Percentiles rank a stretch among this genome's conserved stretches.
These are phyloP conservation scores for Mallotus nudiflorus DNA, from an alignment of 345 rosid species.

Conservation along the genomic window DNA sequence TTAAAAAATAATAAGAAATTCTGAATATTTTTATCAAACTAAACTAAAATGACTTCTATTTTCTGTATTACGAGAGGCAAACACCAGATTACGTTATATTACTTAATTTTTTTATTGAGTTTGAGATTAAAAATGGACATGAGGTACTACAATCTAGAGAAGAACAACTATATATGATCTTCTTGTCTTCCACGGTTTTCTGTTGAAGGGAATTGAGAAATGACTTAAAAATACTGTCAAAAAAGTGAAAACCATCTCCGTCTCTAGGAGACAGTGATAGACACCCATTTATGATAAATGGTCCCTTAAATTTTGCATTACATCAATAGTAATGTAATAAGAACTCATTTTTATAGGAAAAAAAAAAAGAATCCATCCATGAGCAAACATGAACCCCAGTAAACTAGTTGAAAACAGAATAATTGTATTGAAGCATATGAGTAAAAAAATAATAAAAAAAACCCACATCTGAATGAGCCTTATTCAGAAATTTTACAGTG, in stretches of 20 bases:
- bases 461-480: slow-evolving; percentile 1
- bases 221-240: slow-evolving; percentile 17
- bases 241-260: slow-evolving; percentile 33
- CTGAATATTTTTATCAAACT: too few relatives aligned
- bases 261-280: slow-evolving; percentile 38
- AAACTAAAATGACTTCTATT: too few relatives aligned
- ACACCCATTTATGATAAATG: slow-evolving; percentile 32
- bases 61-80: too few relatives aligned
- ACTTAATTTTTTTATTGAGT: too few relatives aligned
- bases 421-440: neutral
- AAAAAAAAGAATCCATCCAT: slow-evolving; percentile 7
- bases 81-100: too few relatives aligned
- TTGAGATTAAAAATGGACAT: too few relatives aligned
- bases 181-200: slow-evolving; percentile 12
- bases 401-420: slow-evolving; percentile 2
- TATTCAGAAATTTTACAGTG: slow-evolving; percentile 11
- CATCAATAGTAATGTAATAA: neutral
- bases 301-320: slow-evolving; percentile 27
- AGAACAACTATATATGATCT: neutral
- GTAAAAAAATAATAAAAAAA: too few relatives aligned
- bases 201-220: neutral
- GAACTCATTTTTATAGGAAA: too few relatives aligned
- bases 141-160: slow-evolving; percentile 4
- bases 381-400: slow-evolving; percentile 5
- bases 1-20: too few relatives aligned